Evolutionary conservation across 768 basidiomycete species (phyloP).

Genomic region (Fomitopsis serialis): DNA sequence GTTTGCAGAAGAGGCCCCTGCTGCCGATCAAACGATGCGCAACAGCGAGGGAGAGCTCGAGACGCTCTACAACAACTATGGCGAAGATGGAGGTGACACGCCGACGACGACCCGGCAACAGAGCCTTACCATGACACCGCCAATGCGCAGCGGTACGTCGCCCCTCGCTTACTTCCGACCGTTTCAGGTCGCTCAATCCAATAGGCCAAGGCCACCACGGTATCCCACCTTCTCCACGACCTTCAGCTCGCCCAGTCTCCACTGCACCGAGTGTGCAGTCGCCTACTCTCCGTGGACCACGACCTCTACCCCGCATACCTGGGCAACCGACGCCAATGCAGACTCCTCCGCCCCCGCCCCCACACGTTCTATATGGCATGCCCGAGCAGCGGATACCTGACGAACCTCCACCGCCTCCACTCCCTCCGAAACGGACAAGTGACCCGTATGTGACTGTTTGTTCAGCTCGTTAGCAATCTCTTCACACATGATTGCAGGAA

Average conservation of each 20-base stretch:
- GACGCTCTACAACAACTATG: conserved; percentile 17
- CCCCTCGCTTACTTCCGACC: conserved; percentile 4
- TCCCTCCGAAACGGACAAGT: conserved; percentile 12
- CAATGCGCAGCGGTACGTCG: neutral
- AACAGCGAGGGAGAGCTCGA: conserved; percentile 21
- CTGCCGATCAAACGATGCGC: conserved; percentile 12
- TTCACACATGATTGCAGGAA: conserved; percentile 1
- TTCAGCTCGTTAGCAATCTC: neutral
- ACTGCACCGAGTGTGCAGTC: conserved; percentile 13
- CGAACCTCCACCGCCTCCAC: conserved; percentile 1
- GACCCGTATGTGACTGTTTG: conserved; percentile 14
- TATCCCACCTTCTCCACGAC: conserved; percentile 18
- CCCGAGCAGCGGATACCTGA: conserved; percentile 14
- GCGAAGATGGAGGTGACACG: conserved; percentile 20
- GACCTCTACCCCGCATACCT: conserved; percentile 24
- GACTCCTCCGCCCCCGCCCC: conserved; percentile 17
- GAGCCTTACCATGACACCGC: conserved; percentile 4
- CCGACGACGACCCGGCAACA: conserved; percentile 9
- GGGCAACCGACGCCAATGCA: conserved; percentile 10
- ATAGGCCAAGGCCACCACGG: conserved; percentile 5
- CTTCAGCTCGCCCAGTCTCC: conserved; percentile 12
- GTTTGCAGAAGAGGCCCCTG: conserved; percentile 48
- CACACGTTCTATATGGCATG: conserved; percentile 9
- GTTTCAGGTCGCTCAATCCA: conserved; percentile 4
- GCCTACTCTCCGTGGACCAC: conserved; percentile 16